Conservation (phyloP, 2,329 filamentous ascomycete genomes). For the Hymenotorrendiella dingleyae region DNA sequence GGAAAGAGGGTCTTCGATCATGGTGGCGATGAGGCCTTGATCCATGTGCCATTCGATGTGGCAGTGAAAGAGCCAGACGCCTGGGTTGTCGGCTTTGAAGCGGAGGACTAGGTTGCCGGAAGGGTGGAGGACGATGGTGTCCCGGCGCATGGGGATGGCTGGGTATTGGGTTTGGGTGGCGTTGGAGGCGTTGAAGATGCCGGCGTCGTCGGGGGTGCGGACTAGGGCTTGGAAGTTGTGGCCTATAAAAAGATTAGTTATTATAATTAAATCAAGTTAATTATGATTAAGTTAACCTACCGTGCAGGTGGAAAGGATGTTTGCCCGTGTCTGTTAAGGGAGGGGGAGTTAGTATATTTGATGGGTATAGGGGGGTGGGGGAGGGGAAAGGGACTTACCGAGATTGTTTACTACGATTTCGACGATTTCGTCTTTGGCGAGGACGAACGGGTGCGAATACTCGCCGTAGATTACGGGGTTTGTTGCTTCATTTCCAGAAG, state of each 20-base stretch:
- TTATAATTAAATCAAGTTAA: too few relatives aligned
- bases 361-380: background rate
- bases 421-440: constrained; percentile 61
- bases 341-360: constrained; percentile 2
- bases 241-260: too few relatives aligned
- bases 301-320: constrained; percentile 73
- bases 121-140: constrained; percentile 60
- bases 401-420: constrained; percentile 75
- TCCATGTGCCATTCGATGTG: constrained; percentile 75
- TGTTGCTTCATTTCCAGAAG: constrained; percentile 44
- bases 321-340: constrained; percentile 50
- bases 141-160: constrained; percentile 56
- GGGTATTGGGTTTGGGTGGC: constrained; percentile 43
- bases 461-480: constrained; percentile 59
- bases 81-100: constrained; percentile 63
- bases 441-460: constrained; percentile 60
- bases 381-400: constrained; percentile 14
- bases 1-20: constrained; percentile 35
- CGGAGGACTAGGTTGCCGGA: constrained; percentile 63
- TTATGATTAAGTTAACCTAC: too few relatives aligned
- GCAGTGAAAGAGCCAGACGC: constrained; percentile 71
- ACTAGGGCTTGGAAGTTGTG: constrained; percentile 65
- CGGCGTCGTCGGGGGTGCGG: constrained; percentile 52
- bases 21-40: constrained; percentile 59
- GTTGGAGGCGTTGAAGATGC: constrained; percentile 45